phyloP scores from a whole-genome alignment of 345 rosid species.

The Euphorbia tirucalli region DNA sequence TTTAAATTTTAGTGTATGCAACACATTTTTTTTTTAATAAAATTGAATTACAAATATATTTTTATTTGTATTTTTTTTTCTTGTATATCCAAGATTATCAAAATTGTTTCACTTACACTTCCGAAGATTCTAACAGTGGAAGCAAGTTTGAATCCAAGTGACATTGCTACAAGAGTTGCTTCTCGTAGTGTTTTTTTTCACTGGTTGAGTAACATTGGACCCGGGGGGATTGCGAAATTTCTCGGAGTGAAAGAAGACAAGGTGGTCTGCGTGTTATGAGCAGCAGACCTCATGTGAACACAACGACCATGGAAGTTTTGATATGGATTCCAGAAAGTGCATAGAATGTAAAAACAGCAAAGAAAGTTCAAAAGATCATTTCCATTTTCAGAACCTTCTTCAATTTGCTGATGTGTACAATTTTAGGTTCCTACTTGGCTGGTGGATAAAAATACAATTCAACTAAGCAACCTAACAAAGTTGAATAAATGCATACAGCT shows the following conservation, averaged over 20 bases:
- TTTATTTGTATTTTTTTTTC: no score
- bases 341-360: neutral
- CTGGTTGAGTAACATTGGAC: no score
- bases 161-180: no score
- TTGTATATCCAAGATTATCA: no score
- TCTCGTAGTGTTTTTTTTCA: no score
- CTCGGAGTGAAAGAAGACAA: neutral
- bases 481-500: conserved; percentile 30
- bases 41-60: no score
- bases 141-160: no score
- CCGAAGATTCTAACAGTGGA: no score
- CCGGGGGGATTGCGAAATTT: no score
- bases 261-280: neutral
- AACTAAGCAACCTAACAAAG: conserved; percentile 41
- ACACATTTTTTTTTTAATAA: no score
- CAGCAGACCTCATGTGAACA: neutral
- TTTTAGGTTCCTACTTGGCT: neutral
- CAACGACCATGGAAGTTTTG: neutral
- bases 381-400: conserved; percentile 9
- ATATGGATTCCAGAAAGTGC: neutral
- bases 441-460: conserved; percentile 26
- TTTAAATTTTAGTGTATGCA: no score
- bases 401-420: neutral
- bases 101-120: no score
- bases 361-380: neutral